Percentiles rank a stretch among this genome's conserved stretches.
Conservation (phyloP, 768 basidiomycete species). For the Serendipita sp. region DNA sequence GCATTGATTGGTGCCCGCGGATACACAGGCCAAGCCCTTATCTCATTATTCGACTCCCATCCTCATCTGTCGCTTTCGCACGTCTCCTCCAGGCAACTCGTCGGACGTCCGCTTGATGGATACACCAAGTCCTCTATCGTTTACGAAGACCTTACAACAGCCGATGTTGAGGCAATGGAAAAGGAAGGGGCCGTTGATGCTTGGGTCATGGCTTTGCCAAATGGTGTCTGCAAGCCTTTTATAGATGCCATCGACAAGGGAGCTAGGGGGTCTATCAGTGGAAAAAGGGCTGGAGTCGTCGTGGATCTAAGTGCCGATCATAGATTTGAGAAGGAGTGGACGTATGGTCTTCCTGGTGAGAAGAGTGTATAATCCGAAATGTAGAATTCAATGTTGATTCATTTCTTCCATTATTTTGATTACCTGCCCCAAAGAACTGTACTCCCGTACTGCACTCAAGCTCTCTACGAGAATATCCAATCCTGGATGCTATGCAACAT, state of each 20-base stretch:
- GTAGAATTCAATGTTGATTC: constrained; percentile 21
- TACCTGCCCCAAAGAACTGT: constrained; percentile 46
- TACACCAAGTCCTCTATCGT: constrained; percentile 61
- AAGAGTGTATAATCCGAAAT: constrained; percentile 17
- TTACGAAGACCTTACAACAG: constrained; percentile 64
- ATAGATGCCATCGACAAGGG: constrained; percentile 85
- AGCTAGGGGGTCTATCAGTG: constrained; percentile 31
- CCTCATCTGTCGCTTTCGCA: constrained; percentile 82
- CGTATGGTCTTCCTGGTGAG: constrained; percentile 98
- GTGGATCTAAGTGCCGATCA: constrained; percentile 92
- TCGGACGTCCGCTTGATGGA: constrained; percentile 57
- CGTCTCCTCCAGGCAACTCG: constrained; percentile 90
- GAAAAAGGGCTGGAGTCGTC: constrained; percentile 45
- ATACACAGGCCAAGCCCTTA: constrained; percentile 86
- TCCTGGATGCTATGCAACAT: constrained; percentile 95
- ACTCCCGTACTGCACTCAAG: constrained; percentile 53
- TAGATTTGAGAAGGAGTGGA: constrained; percentile 88
- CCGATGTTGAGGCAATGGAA: constrained; percentile 80
- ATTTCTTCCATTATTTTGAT: constrained; percentile 14
- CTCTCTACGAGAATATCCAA: constrained; percentile 78
- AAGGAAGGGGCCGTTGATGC: constrained; percentile 81
- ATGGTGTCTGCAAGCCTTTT: constrained; percentile 90
- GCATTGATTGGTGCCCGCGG: constrained; percentile 92
- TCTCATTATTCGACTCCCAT: constrained; percentile 71
- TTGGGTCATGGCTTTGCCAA: constrained; percentile 99